Evolutionary conservation across 345 rosid species (phyloP).

Genomic region (Boechera stricta): DNA sequence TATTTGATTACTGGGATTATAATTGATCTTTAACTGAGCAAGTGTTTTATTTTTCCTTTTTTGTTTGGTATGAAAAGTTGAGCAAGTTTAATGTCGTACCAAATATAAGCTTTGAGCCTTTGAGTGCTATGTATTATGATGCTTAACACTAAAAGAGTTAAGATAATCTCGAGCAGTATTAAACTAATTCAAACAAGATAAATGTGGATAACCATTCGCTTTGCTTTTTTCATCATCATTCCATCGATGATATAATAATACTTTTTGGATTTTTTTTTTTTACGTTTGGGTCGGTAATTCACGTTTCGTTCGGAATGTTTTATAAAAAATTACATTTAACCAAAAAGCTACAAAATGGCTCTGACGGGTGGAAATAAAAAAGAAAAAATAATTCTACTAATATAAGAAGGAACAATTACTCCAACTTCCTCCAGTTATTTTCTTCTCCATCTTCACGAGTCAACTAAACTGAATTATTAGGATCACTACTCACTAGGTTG

Average conservation of each 20-base stretch:
- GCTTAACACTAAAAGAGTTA: slow-evolving; percentile 16
- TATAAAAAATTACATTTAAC: background rate
- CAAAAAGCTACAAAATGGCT: background rate
- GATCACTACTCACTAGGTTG: background rate
- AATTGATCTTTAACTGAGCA: background rate
- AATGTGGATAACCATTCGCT: slow-evolving; percentile 7
- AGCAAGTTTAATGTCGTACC: background rate
- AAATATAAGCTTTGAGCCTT: background rate
- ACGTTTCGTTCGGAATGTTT: background rate
- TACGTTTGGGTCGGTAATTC: background rate
- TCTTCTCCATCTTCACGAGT: too few relatives aligned
- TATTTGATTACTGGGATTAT: background rate
- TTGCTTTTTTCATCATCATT: slow-evolving; percentile 13
- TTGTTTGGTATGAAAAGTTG: too few relatives aligned
- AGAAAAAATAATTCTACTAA: too few relatives aligned
- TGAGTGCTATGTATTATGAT: background rate
- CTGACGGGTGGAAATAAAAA: too few relatives aligned
- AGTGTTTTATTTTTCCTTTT: background rate
- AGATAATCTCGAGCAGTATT: slow-evolving; percentile 14
- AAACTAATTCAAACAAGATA: slow-evolving; percentile 26
- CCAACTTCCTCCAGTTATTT: too few relatives aligned
- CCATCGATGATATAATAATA: slow-evolving; percentile 1
- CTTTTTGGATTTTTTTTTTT: background rate
- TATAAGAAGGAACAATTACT: too few relatives aligned
- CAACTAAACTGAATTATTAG: background rate